A percentile compares a stretch with the other conserved stretches of the same genome.
These are phyloP conservation scores for Beauveria sp. DNA, from an alignment of 2,329 filamentous ascomycete species.

Conservation along the genomic window DNA sequence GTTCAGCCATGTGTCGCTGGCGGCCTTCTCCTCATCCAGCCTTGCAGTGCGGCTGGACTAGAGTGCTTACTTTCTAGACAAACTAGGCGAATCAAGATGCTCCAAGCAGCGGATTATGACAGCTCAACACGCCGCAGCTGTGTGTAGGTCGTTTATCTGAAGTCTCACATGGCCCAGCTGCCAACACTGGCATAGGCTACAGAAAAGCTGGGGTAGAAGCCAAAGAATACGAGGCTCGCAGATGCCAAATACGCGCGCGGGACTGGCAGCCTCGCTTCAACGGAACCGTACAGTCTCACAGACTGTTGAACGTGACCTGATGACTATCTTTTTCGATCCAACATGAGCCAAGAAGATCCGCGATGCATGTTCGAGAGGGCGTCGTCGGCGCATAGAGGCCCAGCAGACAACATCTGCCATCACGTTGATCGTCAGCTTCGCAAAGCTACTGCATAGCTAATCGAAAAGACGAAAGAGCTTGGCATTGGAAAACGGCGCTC, in stretches of 20 bases:
- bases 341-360: not conserved
- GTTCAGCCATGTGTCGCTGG: not conserved
- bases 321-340: not conserved
- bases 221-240: not conserved
- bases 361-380: not conserved
- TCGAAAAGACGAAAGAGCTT: not conserved
- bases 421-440: not conserved
- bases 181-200: not conserved
- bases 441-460: not conserved
- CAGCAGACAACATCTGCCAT: not conserved
- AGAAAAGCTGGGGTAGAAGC: not conserved
- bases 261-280: not conserved
- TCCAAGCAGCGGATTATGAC: not conserved
- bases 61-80: not conserved
- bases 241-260: not conserved
- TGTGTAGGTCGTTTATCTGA: conserved; percentile 8
- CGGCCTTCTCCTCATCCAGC: not conserved
- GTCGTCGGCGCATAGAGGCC: not conserved
- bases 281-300: not conserved
- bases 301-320: not conserved
- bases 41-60: conserved; percentile 1
- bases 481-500: not conserved
- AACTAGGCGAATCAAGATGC: not conserved
- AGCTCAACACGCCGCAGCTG: not conserved
- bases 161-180: conserved; percentile 5